Conservation (phyloP, 306 rosid species). For the Trifolium dubium region DNA sequence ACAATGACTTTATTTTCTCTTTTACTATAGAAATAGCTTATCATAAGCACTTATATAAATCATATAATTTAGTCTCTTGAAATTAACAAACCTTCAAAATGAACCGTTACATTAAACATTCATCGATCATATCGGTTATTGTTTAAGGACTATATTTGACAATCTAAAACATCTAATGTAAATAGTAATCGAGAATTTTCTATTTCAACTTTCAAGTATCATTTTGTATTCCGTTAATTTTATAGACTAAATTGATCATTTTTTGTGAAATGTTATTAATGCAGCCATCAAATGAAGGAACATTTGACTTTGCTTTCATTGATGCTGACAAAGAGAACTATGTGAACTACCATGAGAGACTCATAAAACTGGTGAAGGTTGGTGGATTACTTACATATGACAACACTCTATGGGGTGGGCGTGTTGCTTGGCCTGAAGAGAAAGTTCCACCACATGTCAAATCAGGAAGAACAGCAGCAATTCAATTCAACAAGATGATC, state of each 20-base stretch:
- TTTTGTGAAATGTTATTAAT: background rate
- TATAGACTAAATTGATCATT: background rate
- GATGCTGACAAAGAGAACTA: slow-evolving; percentile 60
- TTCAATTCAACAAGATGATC: slow-evolving; percentile 45
- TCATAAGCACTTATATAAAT: too few species aligned
- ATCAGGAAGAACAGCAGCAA: slow-evolving; percentile 1
- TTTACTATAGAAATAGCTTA: too few species aligned
- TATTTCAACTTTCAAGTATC: too few species aligned
- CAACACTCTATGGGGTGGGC: slow-evolving; percentile 54
- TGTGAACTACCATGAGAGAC: slow-evolving; percentile 54
- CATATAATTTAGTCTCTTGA: background rate
- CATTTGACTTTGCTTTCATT: slow-evolving; percentile 51
- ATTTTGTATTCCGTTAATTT: background rate
- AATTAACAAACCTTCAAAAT: background rate
- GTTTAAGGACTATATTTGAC: background rate
- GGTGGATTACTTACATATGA: slow-evolving; percentile 59
- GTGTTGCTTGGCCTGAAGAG: slow-evolving; percentile 51
- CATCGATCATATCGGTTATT: background rate
- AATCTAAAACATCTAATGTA: background rate
- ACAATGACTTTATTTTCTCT: background rate
- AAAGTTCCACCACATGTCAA: slow-evolving; percentile 34
- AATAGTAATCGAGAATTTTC: background rate
- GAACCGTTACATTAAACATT: too few species aligned
- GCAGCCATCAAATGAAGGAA: slow-evolving; percentile 48
- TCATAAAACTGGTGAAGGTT: slow-evolving; percentile 49